Base-by-base conservation (phyloP, 164 flowering plant genomes). In the Taxillus chinensis region DNA sequence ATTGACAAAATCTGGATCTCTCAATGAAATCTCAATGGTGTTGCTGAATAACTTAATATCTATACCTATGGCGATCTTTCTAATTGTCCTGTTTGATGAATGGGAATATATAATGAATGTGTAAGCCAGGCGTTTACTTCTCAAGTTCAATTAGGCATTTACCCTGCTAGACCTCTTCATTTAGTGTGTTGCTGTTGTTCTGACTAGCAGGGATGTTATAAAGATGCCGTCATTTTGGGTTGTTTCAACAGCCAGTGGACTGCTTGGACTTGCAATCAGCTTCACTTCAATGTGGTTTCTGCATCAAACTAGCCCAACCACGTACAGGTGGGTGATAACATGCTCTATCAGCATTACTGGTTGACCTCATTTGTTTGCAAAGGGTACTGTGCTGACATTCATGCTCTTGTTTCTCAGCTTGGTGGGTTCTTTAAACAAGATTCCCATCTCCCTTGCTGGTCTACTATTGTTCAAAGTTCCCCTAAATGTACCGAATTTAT, bases 221-320 rank as follows among this genome's bases (percentile, higher is more conserved):
- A 77, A 67, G 73, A 11, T 71, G 57, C 89, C 89, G 3, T 70
- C 74, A 84, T 89, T 89, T 71, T 89, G 96, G 96, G 73, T 82
- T 39, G 78, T 74, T 42, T 82, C 89, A 55, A 85, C 90, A 61
- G 80, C 75, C 10, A 89, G 90, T 73, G 96, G 92, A 64, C 64
- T 89, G 27, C 77, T 86, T 64, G 96, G 92, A 61, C 90, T 86
- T 60, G 73, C 89, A 13, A 86, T 89, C 59, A 89, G 96, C 78
- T 86, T 89, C 74, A 85, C 92, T 5, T 89, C 96, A 17, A 83
- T 89, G 83, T 89, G 92, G 90, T 89, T 89, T 65, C 63, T 89
- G 58, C 76, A 79, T 75, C 87, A 89, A 71, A 89, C 89, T 61
- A 76, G 92, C 39, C 86, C 96, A 7, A 89, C 96, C 13, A 89